Conservation (phyloP, 257 asterid genomes). For the Cinchona pubescens region DNA sequence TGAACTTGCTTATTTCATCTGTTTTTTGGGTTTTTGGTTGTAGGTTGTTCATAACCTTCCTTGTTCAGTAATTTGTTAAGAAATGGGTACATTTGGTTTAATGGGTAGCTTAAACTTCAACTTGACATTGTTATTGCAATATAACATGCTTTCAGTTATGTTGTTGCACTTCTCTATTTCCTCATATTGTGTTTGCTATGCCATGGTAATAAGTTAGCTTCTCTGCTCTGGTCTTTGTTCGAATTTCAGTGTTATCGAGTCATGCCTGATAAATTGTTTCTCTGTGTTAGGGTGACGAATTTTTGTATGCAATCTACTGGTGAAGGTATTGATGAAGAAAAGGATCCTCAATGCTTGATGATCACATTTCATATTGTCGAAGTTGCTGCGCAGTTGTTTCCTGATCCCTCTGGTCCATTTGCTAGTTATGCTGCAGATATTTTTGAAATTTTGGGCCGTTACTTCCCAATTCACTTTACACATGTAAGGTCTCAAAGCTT, state of each 20-base stretch:
- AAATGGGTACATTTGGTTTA: not conserved
- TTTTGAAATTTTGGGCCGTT: slow-evolving; percentile 70
- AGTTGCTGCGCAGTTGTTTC: slow-evolving; percentile 54
- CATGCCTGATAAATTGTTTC: slow-evolving; percentile 4
- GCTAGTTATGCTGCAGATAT: slow-evolving; percentile 62
- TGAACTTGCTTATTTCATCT: not conserved
- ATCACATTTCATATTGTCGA: slow-evolving; percentile 65
- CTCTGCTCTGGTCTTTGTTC: not conserved
- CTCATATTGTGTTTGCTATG: not conserved
- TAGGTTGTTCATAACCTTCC: not conserved
- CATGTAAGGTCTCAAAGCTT: slow-evolving; percentile 60
- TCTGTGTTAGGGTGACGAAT: slow-evolving; percentile 58
- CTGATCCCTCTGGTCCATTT: slow-evolving; percentile 60
- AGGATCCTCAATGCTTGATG: slow-evolving; percentile 85
- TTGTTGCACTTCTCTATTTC: not conserved
- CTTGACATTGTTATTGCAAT: not conserved
- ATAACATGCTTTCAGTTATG: not conserved
- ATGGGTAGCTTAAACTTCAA: slow-evolving; percentile 1
- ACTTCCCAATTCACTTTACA: slow-evolving; percentile 88
- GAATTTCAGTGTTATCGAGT: not conserved
- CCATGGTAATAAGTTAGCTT: not conserved
- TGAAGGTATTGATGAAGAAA: slow-evolving; percentile 86
- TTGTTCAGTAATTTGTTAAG: not conserved
- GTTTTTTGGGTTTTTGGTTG: not conserved
- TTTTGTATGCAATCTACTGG: slow-evolving; percentile 75